These are phyloP conservation scores for Ettlia oleoabundans DNA, from an alignment of 139 green algal genomes.

Conservation along the genomic window DNA sequence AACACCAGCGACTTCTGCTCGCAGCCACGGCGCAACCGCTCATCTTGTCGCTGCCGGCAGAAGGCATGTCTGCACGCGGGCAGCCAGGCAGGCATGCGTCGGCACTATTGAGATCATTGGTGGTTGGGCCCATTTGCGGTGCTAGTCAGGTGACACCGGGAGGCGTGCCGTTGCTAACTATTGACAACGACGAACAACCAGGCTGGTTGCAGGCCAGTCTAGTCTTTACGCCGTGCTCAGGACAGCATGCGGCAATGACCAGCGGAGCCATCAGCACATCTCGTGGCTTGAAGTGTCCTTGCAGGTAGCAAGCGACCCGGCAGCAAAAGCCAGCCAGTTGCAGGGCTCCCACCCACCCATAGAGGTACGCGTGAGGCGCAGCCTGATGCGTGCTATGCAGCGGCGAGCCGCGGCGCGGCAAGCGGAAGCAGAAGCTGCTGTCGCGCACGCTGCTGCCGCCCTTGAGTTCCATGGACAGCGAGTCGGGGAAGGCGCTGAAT, in stretches of 20 bases:
- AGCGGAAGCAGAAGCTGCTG: conserved; percentile 76
- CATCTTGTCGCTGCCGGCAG: conserved; percentile 92
- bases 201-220: too few relatives aligned
- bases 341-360: conserved; percentile 18
- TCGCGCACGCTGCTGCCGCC: conserved; percentile 66
- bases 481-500: conserved; percentile 48
- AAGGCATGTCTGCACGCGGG: conserved; percentile 67
- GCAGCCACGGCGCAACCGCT: conserved; percentile 76
- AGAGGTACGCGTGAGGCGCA: conserved; percentile 6
- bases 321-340: not conserved
- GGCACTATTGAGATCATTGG: too few relatives aligned
- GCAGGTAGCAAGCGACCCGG: too few relatives aligned
- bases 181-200: too few relatives aligned
- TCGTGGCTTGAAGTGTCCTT: too few relatives aligned
- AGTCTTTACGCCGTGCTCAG: too few relatives aligned
- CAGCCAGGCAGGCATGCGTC: too few relatives aligned
- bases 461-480: conserved; percentile 70
- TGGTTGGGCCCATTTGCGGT: too few relatives aligned
- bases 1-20: conserved; percentile 88
- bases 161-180: too few relatives aligned
- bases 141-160: too few relatives aligned
- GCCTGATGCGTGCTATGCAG: not conserved
- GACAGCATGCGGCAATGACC: too few relatives aligned
- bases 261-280: too few relatives aligned
- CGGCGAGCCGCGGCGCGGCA: conserved; percentile 42